A percentile compares a stretch with the other conserved stretches of the same genome.
Conservation (phyloP, 2,329 filamentous ascomycete genomes). For the Coniochaeta hoffmannii region DNA sequence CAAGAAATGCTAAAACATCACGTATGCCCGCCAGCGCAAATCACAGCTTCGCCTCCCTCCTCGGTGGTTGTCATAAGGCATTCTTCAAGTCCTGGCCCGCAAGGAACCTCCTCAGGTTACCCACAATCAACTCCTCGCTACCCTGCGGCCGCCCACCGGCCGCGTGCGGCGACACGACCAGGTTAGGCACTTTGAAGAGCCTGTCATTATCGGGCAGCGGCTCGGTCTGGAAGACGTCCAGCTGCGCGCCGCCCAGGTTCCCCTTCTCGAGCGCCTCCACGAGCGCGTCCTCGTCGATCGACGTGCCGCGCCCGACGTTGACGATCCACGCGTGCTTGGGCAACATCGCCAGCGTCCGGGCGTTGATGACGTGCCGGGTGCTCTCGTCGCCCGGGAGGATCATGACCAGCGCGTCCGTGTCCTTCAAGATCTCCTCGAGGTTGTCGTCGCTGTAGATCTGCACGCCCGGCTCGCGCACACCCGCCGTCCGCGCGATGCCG, state of each 20-base stretch:
- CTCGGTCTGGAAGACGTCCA: slow-evolving; percentile 34
- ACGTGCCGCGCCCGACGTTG: slow-evolving; percentile 36
- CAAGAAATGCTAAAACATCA: not conserved
- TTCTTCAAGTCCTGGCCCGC: slow-evolving; percentile 55
- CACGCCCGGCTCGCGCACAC: slow-evolving; percentile 47
- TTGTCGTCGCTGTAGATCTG: slow-evolving; percentile 49
- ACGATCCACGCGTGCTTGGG: slow-evolving; percentile 51
- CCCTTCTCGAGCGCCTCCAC: slow-evolving; percentile 20
- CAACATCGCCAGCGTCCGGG: slow-evolving; percentile 42
- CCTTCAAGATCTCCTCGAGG: slow-evolving; percentile 42
- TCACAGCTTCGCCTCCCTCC: slow-evolving; percentile 1
- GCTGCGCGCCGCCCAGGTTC: slow-evolving; percentile 24
- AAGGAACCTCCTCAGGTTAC: slow-evolving; percentile 52
- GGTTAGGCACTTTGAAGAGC: slow-evolving; percentile 44
- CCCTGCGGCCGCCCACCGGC: slow-evolving; percentile 55
- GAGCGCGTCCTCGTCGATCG: slow-evolving; percentile 26
- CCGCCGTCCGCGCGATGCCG: slow-evolving; percentile 48
- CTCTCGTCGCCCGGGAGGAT: slow-evolving; percentile 51
- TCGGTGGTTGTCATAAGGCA: slow-evolving; percentile 9
- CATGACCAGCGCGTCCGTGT: slow-evolving; percentile 61
- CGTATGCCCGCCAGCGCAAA: not conserved
- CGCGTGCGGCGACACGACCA: slow-evolving; percentile 48
- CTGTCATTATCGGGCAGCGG: slow-evolving; percentile 31
- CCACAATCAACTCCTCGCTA: slow-evolving; percentile 49
- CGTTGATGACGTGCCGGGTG: slow-evolving; percentile 48